Base-by-base conservation (phyloP, 2,329 filamentous ascomycete species). In the Fusarium illudens region DNA sequence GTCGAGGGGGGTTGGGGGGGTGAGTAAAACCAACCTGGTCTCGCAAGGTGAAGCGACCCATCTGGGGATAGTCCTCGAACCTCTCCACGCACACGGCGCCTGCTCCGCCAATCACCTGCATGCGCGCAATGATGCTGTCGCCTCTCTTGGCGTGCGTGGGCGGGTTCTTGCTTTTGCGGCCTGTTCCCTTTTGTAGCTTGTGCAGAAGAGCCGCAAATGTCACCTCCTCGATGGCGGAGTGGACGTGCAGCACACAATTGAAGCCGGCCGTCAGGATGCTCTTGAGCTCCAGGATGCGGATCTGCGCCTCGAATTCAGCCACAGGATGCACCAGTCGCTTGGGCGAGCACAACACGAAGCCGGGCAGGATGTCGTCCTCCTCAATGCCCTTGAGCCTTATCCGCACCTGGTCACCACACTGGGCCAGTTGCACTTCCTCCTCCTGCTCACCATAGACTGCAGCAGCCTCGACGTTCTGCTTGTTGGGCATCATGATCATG, bases 201-300 rank as follows among this genome's bases (percentile, higher is more conserved):
- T 99, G 96, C 71, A 99, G 83, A 54, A 99, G 86, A 4, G 90
- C 87, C 1, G 89, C 87, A 76, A 99, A 97, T 0, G 95, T 97
- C 60, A 99, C 93, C 80, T 99, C 96, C 84, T 99, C 96, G 64
- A 97, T 97, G 20, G 96, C 96, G 5, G 95, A 94, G 81, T 99
- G 96, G 20, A 99, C 93, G 82, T 99, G 96, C 71, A 99, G 84
- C 37, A 99, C 96, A 76, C 96, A 99, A 84, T 97, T 97, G 84
- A 97, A 99, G 54, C 96, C 96, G 19, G 95, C 93, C 9, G 92
- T 92, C 36, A 99, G 86, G 76, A 99, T 99, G 74, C 85, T 94
- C 88, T 97, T 97, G 68, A 99, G 85, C 70, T 99, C 96, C 53
- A 99, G 84, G 68, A 99, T 94, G 62, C 93, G 90, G 76, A 99